These are phyloP conservation scores for Cladophialophora psammophila DNA, from an alignment of 2,329 filamentous ascomycete genomes.

Conservation along the genomic window DNA sequence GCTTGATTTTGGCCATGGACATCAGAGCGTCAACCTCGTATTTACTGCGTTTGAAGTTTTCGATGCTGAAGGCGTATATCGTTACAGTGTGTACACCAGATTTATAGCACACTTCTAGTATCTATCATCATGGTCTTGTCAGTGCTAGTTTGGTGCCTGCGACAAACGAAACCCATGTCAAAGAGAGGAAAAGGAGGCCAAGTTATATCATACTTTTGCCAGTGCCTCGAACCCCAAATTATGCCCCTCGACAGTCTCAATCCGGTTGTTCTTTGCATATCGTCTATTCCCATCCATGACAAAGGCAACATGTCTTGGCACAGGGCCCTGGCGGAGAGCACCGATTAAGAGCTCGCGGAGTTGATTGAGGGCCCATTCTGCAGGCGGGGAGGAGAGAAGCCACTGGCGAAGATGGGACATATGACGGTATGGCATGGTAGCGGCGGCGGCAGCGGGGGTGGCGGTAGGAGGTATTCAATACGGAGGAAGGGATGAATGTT, in stretches of 20 bases:
- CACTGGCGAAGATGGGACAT: constrained; percentile 65
- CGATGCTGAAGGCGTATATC: constrained; percentile 97
- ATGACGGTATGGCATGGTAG: constrained; percentile 22
- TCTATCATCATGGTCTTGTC: constrained; percentile 55
- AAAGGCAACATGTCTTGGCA: constrained; percentile 96
- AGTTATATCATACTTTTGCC: constrained; percentile 67
- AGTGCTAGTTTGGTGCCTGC: not conserved
- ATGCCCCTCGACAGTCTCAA: constrained; percentile 96
- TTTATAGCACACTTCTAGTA: constrained; percentile 98
- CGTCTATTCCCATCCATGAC: constrained; percentile 98
- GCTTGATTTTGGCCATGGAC: constrained; percentile 96
- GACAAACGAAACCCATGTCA: not conserved
- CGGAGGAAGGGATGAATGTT: not conserved
- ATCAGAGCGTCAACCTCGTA: constrained; percentile 97
- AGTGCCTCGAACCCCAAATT: constrained; percentile 95
- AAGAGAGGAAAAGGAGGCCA: not conserved
- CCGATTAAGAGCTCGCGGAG: constrained; percentile 86
- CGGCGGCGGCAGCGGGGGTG: not conserved
- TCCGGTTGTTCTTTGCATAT: constrained; percentile 86
- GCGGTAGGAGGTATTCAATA: not conserved
- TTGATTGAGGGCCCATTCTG: constrained; percentile 84
- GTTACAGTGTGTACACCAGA: constrained; percentile 96
- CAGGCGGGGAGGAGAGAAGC: constrained; percentile 85
- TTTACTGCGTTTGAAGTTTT: constrained; percentile 97
- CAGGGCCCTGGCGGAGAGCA: constrained; percentile 84